phyloP scores from a whole-genome alignment of 2,329 filamentous ascomycete genomes.

The Cladorrhinum sp. region DNA sequence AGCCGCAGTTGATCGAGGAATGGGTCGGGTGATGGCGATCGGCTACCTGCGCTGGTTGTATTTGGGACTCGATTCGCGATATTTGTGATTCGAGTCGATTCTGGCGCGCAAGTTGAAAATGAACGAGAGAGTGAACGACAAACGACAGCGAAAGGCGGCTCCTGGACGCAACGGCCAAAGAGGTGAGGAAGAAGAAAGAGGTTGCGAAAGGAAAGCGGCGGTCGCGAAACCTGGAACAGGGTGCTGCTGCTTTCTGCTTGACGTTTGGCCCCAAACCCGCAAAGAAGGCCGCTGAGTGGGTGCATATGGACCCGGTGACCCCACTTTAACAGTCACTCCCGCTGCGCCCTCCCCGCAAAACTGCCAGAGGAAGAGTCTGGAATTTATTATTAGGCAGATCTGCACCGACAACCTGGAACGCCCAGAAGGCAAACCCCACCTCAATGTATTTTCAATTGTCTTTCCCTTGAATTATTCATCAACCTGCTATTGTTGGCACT shows the following conservation, averaged over 20 bases:
- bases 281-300: too few relatives aligned
- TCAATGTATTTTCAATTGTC: too few relatives aligned
- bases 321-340: not conserved
- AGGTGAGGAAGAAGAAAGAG: not conserved
- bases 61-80: not conserved
- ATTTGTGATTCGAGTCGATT: not conserved
- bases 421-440: not conserved
- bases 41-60: too few relatives aligned
- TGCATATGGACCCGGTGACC: not conserved
- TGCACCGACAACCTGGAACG: not conserved
- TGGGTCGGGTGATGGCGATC: constrained; percentile 6
- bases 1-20: constrained; percentile 27
- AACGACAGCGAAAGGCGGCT: constrained; percentile 10
- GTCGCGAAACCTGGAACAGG: not conserved
- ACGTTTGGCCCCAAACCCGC: not conserved
- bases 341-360: too few relatives aligned
- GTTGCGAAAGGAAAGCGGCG: not conserved
- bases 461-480: too few relatives aligned
- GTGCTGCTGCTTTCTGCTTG: not conserved
- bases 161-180: not conserved
- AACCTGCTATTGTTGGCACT: too few relatives aligned
- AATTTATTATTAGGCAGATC: not conserved
- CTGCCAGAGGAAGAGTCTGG: not conserved
- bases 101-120: not conserved
- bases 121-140: not conserved